Evolutionary conservation across 2,329 filamentous ascomycete genomes (phyloP).

Genomic region (Knoxdaviesia capensis): DNA sequence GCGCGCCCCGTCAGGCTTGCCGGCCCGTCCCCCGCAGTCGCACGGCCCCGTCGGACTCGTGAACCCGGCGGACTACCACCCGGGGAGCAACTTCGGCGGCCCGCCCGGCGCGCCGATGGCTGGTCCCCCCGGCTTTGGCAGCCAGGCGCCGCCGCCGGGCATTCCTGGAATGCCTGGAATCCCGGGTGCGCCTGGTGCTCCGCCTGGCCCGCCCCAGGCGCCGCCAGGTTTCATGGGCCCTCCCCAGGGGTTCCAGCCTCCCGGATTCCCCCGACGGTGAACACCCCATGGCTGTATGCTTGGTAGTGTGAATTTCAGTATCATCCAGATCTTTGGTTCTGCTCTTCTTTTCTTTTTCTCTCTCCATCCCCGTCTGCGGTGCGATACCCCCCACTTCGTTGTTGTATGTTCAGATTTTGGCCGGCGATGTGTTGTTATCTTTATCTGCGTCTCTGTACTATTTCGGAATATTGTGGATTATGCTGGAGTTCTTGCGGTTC

Average conservation of each 20-base stretch:
- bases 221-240: conserved; percentile 21
- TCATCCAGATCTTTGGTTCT: not conserved
- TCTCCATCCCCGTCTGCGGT: too few species aligned
- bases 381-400: too few species aligned
- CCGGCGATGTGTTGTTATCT: too few species aligned
- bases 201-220: conserved; percentile 20
- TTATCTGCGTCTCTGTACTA: too few species aligned
- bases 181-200: conserved; percentile 15
- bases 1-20: conserved; percentile 27
- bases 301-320: not conserved
- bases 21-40: conserved; percentile 26
- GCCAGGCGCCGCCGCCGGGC: conserved; percentile 17
- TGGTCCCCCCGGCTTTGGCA: conserved; percentile 16
- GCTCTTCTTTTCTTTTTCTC: not conserved
- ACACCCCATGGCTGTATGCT: too few species aligned
- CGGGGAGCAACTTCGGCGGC: conserved; percentile 15
- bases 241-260: conserved; percentile 19
- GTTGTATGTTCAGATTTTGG: too few species aligned
- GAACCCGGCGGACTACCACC: conserved; percentile 27
- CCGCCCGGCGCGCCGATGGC: conserved; percentile 16
- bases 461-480: too few species aligned
- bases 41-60: conserved; percentile 23
- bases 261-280: conserved; percentile 12
- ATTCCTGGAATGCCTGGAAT: conserved; percentile 10
- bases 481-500: too few species aligned